Percentiles rank a stretch among this genome's conserved stretches.
Evolutionary conservation across 2,329 filamentous ascomycete species (phyloP).

Genomic region (Alternaria brassicae): DNA sequence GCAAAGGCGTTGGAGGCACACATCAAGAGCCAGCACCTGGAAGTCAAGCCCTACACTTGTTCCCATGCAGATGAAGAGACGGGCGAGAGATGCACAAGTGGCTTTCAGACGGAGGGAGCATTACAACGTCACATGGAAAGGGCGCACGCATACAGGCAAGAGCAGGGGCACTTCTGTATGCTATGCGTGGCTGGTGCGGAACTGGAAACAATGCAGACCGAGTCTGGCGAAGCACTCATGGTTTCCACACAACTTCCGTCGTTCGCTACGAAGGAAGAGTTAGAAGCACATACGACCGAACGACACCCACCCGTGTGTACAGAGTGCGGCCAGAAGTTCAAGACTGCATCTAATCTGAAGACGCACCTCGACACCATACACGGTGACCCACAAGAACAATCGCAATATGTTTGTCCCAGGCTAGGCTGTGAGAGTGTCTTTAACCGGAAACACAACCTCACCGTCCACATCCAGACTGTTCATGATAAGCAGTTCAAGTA

Average conservation of each 20-base stretch:
- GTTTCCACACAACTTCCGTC: constrained; percentile 20
- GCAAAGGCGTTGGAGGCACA: constrained; percentile 85
- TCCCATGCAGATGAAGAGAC: constrained; percentile 62
- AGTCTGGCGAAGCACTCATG: not conserved
- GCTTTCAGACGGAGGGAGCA: constrained; percentile 75
- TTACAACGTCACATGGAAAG: constrained; percentile 75
- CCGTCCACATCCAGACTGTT: constrained; percentile 76
- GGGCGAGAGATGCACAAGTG: constrained; percentile 66
- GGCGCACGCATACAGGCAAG: constrained; percentile 68
- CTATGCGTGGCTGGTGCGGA: constrained; percentile 64
- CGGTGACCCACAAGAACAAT: constrained; percentile 38
- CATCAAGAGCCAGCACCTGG: constrained; percentile 76
- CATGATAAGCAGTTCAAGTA: constrained; percentile 78
- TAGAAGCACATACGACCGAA: constrained; percentile 75
- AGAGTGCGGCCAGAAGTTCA: constrained; percentile 74
- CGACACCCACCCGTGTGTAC: constrained; percentile 76
- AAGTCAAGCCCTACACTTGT: constrained; percentile 75
- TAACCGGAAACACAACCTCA: constrained; percentile 83
- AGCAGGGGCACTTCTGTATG: constrained; percentile 73
- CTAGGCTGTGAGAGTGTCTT: constrained; percentile 77
- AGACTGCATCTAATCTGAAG: constrained; percentile 61
- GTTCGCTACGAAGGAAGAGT: constrained; percentile 74
- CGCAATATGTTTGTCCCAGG: constrained; percentile 70
- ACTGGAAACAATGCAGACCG: constrained; percentile 39
- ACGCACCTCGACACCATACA: constrained; percentile 79